Base-by-base conservation (phyloP, 768 basidiomycete genomes). In the Amanita jacksonii region DNA sequence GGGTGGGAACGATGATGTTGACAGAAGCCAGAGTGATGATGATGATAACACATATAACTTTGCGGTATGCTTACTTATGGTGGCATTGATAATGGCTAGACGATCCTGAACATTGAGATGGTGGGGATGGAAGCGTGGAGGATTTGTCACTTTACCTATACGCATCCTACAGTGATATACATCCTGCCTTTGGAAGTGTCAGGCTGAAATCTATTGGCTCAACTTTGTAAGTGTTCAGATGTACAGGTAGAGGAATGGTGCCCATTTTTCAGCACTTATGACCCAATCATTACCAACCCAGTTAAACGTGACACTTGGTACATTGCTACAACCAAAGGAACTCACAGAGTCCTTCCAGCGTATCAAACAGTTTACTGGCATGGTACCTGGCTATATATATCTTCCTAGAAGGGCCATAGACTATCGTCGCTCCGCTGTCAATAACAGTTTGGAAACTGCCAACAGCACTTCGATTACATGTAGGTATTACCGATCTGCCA, bases 281-380 rank as follows among this genome's bases (percentile, higher is more conserved):
- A n/a, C n/a, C 42, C 42, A 43, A 3, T 43, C 34, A 8, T 19
- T 25, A 1, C 42, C 42, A 36, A 32, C 42, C 42, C 42, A 43
- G n/a, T n/a, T 20, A 19, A 43, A 43, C 5, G 33, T 8, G 8
- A 43, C 42, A 9, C 28, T 6, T 3, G 42, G 42, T 5, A 43
- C 24, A 27, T 24, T 43, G 16, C n/a, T 24, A 19, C 42, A 43
- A n/a, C n/a, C n/a, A n/a, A 4, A 33, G 42, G 42, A 43, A 43
- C 10, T 23, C n/a, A 16, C 35, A 43, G 4, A 25, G 3, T 15
- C 42, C 42, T 27, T 35, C 35, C 42, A 0, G 7, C 16, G 5
- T 1, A 32, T 41, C 40, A 19, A 41, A 24, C 33, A 25, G 4
- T 9, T 7, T 22, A 15, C 33, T 35, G n/a, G n/a, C 42, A 32